phyloP scores from a whole-genome alignment of 768 basidiomycete species.

The Suillus luteus region DNA sequence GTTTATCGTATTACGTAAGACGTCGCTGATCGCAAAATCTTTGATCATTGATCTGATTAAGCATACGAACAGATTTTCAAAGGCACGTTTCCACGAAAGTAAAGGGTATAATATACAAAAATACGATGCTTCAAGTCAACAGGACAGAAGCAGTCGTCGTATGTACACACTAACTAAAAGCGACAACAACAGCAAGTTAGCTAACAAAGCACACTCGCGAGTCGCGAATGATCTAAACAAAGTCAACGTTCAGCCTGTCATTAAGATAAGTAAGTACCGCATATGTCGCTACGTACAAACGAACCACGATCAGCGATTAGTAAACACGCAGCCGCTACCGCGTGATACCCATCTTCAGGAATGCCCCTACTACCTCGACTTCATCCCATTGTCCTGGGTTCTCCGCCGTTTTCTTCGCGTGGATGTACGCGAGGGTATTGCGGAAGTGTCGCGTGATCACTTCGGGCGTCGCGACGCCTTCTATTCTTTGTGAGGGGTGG shows the following conservation, averaged over 20 bases:
- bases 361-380: conserved; percentile 86
- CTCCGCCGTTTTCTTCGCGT: conserved; percentile 59
- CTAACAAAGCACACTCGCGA: background rate
- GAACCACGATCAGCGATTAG: background rate
- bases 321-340: conserved; percentile 38
- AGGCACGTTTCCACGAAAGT: background rate
- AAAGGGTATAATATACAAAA: conserved; percentile 6
- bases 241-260: conserved; percentile 3
- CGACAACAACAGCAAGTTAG: conserved; percentile 11
- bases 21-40: background rate
- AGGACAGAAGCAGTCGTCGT: background rate
- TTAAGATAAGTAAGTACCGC: background rate
- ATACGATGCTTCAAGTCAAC: background rate
- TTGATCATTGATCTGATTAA: background rate
- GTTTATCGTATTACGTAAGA: conserved; percentile 4
- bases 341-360: conserved; percentile 84
- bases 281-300: conserved; percentile 6
- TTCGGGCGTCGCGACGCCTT: conserved; percentile 90
- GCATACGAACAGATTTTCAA: background rate
- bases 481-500: conserved; percentile 87
- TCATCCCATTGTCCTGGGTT: conserved; percentile 66
- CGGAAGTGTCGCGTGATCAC: conserved; percentile 94
- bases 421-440: conserved; percentile 85
- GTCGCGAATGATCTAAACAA: background rate
- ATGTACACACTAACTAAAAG: conserved; percentile 6